These are phyloP conservation scores for Tubosaeta brunneosetosa DNA, from an alignment of 768 basidiomycete genomes.

Conservation along the genomic window DNA sequence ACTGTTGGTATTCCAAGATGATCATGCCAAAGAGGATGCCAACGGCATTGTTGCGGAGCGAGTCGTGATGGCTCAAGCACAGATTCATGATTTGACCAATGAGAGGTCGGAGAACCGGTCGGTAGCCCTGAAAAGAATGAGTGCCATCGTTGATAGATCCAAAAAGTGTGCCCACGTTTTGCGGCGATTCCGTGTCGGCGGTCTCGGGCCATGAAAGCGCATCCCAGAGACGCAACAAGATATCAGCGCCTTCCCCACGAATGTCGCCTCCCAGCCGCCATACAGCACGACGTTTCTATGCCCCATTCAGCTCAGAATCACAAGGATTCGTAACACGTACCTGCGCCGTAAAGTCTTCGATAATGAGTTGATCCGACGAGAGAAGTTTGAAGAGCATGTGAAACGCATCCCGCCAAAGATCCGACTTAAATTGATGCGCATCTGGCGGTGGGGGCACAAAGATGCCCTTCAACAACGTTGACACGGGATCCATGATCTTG, in stretches of 20 bases:
- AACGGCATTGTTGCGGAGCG: constrained; percentile 83
- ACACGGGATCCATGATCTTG: constrained; percentile 81
- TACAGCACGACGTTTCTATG: constrained; percentile 86
- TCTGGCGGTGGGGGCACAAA: constrained; percentile 72
- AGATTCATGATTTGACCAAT: constrained; percentile 89
- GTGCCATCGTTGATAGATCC: background rate
- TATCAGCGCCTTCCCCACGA: constrained; percentile 82
- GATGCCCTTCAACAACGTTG: constrained; percentile 68
- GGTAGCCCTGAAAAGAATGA: constrained; percentile 60
- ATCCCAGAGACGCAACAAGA: constrained; percentile 80
- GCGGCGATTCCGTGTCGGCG: constrained; percentile 45
- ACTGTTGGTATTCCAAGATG: constrained; percentile 82
- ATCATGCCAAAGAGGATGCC: constrained; percentile 96
- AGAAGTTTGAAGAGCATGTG: constrained; percentile 79
- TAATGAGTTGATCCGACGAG: constrained; percentile 86
- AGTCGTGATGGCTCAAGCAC: constrained; percentile 93
- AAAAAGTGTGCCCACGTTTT: constrained; percentile 51
- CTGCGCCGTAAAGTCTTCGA: constrained; percentile 94
- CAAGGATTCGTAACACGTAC: constrained; percentile 35
- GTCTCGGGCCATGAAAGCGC: constrained; percentile 74
- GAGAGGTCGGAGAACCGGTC: constrained; percentile 73
- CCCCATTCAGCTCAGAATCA: constrained; percentile 3
- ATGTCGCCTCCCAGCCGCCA: constrained; percentile 97
- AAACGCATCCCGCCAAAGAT: constrained; percentile 79
- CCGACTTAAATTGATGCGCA: constrained; percentile 63